Evolutionary conservation across 2,329 filamentous ascomycete species (phyloP).

Genomic region (Xylariaceae sp.): DNA sequence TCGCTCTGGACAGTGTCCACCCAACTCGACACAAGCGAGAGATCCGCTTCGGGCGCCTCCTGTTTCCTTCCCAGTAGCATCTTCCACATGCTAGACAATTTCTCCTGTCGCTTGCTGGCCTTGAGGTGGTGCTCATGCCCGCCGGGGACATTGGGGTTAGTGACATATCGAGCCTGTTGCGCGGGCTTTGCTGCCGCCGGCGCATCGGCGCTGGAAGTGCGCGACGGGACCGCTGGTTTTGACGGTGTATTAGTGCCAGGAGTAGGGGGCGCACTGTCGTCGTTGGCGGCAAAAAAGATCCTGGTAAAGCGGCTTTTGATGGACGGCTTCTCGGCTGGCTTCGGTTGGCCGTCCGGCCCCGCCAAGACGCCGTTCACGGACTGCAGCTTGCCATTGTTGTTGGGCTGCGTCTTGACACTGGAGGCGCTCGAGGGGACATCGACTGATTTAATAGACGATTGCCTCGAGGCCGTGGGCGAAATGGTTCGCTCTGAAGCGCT

Average conservation of each 20-base stretch:
- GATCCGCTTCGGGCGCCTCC: constrained; percentile 68
- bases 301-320: constrained; percentile 60
- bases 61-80: constrained; percentile 81
- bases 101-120: constrained; percentile 87
- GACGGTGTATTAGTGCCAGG: constrained; percentile 34
- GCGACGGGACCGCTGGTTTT: constrained; percentile 30
- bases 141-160: constrained; percentile 51
- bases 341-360: constrained; percentile 33
- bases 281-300: constrained; percentile 57
- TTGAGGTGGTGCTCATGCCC: constrained; percentile 84
- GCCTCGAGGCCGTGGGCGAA: constrained; percentile 31
- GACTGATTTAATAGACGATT: constrained; percentile 33
- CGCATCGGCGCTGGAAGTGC: constrained; percentile 26
- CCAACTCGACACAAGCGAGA: constrained; percentile 93
- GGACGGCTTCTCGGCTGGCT: constrained; percentile 47
- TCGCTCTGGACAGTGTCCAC: constrained; percentile 89
- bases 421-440: constrained; percentile 30
- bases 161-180: constrained; percentile 41
- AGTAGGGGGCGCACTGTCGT: constrained; percentile 34
- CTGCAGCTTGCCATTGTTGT: constrained; percentile 24
- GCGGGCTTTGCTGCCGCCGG: constrained; percentile 29
- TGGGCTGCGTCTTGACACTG: constrained; percentile 23
- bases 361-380: constrained; percentile 28
- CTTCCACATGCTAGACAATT: constrained; percentile 86
- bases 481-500: constrained; percentile 31